Conservation (phyloP, 768 basidiomycete genomes). For the Xerocomellus dryophilus region DNA sequence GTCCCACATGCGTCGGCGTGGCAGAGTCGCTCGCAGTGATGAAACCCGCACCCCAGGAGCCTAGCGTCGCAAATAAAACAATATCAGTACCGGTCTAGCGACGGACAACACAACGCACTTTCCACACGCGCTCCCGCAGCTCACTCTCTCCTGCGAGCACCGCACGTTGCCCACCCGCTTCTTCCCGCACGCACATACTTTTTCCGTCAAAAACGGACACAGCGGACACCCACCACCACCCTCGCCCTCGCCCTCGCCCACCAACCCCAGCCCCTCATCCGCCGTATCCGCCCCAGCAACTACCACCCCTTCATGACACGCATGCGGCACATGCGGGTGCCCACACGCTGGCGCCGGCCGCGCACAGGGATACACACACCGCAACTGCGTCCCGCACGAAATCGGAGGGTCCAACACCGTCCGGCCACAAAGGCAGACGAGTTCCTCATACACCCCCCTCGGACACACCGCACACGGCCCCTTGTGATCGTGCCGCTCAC, state of each 20-base stretch:
- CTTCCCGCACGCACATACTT: slow-evolving; percentile 88
- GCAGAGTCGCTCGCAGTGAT: slow-evolving; percentile 80
- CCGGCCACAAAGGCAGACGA: slow-evolving; percentile 80
- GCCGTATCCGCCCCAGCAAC: slow-evolving; percentile 25
- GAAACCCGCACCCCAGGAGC: slow-evolving; percentile 80
- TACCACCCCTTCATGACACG: slow-evolving; percentile 71
- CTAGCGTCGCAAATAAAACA: slow-evolving; percentile 30
- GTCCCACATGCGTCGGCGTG: slow-evolving; percentile 79
- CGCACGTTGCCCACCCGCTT: slow-evolving; percentile 71
- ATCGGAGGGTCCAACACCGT: slow-evolving; percentile 88
- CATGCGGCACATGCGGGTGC: slow-evolving; percentile 72
- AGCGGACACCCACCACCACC: slow-evolving; percentile 63
- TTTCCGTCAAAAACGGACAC: slow-evolving; percentile 76
- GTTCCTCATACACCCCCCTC: slow-evolving; percentile 88
- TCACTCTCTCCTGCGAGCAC: slow-evolving; percentile 78
- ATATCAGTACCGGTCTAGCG: background rate
- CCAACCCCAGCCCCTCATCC: slow-evolving; percentile 23
- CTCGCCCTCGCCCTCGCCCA: background rate
- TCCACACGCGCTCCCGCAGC: slow-evolving; percentile 80
- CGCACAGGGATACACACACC: slow-evolving; percentile 78
- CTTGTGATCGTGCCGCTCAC: slow-evolving; percentile 77
- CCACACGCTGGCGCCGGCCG: slow-evolving; percentile 72
- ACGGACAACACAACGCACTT: slow-evolving; percentile 44
- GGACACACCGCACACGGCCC: slow-evolving; percentile 82
- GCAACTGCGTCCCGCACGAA: slow-evolving; percentile 77